phyloP scores from a whole-genome alignment of 306 rosid species.

The Sechiopsis laciniata region DNA sequence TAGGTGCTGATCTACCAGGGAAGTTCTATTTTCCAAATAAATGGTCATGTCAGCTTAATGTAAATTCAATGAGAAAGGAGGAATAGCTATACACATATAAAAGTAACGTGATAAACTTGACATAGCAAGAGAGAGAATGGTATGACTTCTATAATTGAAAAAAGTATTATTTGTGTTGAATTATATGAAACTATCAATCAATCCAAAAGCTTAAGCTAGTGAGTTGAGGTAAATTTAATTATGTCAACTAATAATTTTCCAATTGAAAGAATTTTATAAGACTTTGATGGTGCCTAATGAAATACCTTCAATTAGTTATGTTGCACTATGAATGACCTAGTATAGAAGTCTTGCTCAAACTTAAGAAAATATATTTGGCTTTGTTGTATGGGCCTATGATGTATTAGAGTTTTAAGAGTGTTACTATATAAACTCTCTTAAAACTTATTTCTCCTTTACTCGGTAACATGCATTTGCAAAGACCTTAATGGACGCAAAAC shows the following conservation, averaged over 20 bases:
- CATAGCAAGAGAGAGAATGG: neutral
- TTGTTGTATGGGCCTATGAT: too few species aligned
- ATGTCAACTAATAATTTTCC: too few species aligned
- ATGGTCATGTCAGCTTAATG: constrained; percentile 12
- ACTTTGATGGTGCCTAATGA: neutral
- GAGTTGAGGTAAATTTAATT: too few species aligned
- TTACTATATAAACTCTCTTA: too few species aligned
- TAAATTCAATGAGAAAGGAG: neutral
- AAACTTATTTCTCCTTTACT: too few species aligned
- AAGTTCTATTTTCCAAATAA: constrained; percentile 39
- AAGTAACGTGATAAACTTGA: constrained; percentile 22
- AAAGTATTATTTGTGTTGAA: neutral
- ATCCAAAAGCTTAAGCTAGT: too few species aligned
- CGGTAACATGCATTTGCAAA: neutral
- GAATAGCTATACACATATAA: neutral
- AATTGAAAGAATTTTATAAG: neutral
- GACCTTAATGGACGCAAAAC: neutral
- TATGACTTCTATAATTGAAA: neutral
- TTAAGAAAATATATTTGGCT: too few species aligned
- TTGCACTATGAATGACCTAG: too few species aligned
- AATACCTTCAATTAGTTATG: too few species aligned
- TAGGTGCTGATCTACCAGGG: constrained; percentile 73
- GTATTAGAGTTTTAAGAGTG: too few species aligned
- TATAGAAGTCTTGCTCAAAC: too few species aligned
- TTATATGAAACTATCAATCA: too few species aligned